Conservation (phyloP, 2,329 filamentous ascomycete genomes). For the Diplodia sapinea region DNA sequence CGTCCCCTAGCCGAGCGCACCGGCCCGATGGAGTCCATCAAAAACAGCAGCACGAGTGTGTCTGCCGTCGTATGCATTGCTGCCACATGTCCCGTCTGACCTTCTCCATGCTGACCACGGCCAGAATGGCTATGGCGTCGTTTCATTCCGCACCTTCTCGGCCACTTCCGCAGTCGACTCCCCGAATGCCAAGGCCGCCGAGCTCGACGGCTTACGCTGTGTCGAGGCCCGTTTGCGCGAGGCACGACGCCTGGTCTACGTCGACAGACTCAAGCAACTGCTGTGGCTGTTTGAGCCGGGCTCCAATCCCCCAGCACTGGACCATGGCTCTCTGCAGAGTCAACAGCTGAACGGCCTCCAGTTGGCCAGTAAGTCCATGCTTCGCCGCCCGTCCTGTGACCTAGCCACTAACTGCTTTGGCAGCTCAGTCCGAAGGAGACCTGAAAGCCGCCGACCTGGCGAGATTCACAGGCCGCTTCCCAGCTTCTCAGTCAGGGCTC, state of each 20-base stretch:
- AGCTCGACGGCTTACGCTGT: conserved; percentile 15
- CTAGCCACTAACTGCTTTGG: conserved; percentile 35
- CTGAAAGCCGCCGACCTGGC: conserved; percentile 46
- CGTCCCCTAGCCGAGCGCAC: conserved; percentile 31
- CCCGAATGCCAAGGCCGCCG: background rate
- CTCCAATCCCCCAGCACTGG: conserved; percentile 14
- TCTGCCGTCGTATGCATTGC: conserved; percentile 24
- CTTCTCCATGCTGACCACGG: background rate
- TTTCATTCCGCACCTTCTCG: conserved; percentile 25
- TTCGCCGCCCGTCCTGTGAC: background rate
- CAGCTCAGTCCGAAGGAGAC: conserved; percentile 41
- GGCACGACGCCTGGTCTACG: conserved; percentile 18
- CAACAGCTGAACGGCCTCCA: conserved; percentile 26
- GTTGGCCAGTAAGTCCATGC: conserved; percentile 1
- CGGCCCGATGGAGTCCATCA: conserved; percentile 30
- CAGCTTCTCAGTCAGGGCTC: conserved; percentile 33
- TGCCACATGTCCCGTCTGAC: background rate
- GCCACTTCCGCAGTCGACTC: conserved; percentile 9
- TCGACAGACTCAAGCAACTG: conserved; percentile 20
- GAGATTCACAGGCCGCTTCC: conserved; percentile 40
- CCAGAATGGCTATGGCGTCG: conserved; percentile 22
- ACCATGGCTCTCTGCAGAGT: conserved; percentile 27
- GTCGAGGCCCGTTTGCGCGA: conserved; percentile 31
- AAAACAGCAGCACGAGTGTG: conserved; percentile 27
- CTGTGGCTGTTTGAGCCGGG: conserved; percentile 33